Evolutionary conservation across 176 grass and related monocot species (phyloP).

Genomic region (Olyra latifolia): DNA sequence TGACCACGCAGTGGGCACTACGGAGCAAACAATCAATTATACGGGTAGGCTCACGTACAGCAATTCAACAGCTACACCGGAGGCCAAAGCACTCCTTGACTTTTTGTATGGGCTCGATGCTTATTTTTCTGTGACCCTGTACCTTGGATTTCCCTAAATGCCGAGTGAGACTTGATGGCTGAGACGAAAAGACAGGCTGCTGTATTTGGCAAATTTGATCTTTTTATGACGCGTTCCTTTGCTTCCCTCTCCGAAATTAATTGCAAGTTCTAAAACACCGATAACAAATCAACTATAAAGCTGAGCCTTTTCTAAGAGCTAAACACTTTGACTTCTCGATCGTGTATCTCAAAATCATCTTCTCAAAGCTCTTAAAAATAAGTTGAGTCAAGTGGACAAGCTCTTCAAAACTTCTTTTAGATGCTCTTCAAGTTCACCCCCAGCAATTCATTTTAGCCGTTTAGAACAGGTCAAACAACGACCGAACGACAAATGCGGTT

Average conservation of each 20-base stretch:
- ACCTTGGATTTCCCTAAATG: not conserved
- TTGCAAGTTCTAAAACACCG: no score
- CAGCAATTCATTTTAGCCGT: no score
- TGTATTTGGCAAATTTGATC: not conserved
- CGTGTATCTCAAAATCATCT: no score
- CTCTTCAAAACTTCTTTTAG: no score
- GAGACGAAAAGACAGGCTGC: not conserved
- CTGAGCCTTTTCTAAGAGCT: no score
- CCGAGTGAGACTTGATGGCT: not conserved
- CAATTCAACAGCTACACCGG: constrained; percentile 8
- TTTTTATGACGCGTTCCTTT: not conserved
- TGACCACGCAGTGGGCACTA: constrained; percentile 10
- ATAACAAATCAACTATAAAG: no score
- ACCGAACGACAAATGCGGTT: no score
- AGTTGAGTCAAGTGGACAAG: no score
- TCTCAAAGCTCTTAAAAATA: no score
- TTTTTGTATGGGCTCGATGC: not conserved
- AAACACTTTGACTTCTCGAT: no score
- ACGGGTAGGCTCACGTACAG: not conserved
- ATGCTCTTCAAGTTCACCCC: no score
- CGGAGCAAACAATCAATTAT: not conserved
- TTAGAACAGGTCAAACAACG: no score
- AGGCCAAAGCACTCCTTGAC: not conserved
- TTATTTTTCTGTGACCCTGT: not conserved
- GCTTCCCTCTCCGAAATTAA: not conserved